Percentiles rank a stretch among this genome's conserved stretches.
phyloP scores from a whole-genome alignment of 129 eudicot genomes.

The Chrysanthemum seticuspe region DNA sequence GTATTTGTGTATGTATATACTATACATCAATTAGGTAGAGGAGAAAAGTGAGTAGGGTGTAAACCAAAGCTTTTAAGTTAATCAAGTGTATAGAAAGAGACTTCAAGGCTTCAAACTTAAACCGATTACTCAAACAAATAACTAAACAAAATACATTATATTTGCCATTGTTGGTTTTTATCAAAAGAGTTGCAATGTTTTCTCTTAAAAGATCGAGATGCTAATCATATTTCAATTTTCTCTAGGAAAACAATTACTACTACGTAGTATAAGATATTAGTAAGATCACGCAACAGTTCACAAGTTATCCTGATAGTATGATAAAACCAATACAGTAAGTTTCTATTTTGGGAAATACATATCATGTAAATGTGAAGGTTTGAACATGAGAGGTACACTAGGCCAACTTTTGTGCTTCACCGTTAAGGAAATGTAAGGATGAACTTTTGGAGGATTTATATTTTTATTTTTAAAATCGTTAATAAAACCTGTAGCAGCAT shows the following conservation, averaged over 20 bases:
- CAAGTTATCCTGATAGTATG: no score
- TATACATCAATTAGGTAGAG: conserved; percentile 15
- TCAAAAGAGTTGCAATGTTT: no score
- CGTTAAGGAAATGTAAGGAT: conserved; percentile 35
- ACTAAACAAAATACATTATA: not conserved
- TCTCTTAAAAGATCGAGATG: no score
- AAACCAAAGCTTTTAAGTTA: conserved; percentile 47
- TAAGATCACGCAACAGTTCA: not conserved
- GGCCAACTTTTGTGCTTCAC: conserved; percentile 37
- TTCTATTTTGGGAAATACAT: conserved; percentile 13
- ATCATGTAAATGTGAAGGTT: conserved; percentile 18
- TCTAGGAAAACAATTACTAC: not conserved
- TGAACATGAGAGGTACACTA: conserved; percentile 30
- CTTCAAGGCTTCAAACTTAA: conserved; percentile 13
- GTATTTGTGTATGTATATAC: conserved; percentile 9
- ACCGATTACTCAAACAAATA: not conserved
- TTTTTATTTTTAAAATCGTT: no score
- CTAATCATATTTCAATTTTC: no score
- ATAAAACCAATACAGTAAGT: not conserved
- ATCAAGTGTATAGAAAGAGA: conserved; percentile 22
- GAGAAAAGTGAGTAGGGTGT: conserved; percentile 28
- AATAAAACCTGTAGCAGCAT: no score
- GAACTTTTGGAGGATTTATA: no score
- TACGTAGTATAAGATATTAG: not conserved
- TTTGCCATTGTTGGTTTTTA: not conserved